phyloP scores from a whole-genome alignment of 2,329 filamentous ascomycete species.

The Cyphellophora attinorum region DNA sequence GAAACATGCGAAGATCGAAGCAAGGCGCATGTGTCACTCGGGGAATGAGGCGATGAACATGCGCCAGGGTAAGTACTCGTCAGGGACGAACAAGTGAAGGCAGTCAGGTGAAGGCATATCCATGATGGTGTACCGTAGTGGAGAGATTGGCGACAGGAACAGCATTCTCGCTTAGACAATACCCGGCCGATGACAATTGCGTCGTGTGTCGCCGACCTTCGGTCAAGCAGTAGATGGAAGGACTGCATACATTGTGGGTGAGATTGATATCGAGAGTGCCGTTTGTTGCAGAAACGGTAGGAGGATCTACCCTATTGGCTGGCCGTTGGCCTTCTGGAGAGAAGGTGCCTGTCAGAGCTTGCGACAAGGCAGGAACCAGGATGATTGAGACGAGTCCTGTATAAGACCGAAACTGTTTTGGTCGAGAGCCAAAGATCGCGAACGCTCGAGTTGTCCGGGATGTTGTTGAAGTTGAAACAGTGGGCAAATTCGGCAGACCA shows the following conservation, averaged over 20 bases:
- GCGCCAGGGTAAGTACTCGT: no score
- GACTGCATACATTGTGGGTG: no score
- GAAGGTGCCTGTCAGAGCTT: constrained; percentile 1
- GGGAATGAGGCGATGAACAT: constrained; percentile 4
- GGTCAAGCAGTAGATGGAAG: neutral
- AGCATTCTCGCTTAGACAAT: constrained; percentile 7
- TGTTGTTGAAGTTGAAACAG: neutral
- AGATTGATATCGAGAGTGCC: no score
- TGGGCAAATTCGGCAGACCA: neutral
- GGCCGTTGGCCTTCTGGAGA: no score
- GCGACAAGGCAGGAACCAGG: neutral
- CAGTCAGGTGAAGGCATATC: neutral
- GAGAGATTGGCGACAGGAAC: constrained; percentile 6
- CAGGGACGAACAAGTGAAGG: constrained; percentile 1
- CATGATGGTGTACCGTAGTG: no score
- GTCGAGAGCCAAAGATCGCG: neutral
- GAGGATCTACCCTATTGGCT: no score
- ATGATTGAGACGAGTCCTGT: neutral
- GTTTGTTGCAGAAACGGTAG: no score
- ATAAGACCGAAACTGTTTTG: constrained; percentile 1
- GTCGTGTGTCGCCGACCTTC: neutral
- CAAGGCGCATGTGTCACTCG: constrained; percentile 5
- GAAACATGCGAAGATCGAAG: no score
- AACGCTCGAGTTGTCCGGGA: neutral
- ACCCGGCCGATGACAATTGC: neutral